Conservation (phyloP, 2,329 filamentous ascomycete species). For the Dothidotthia symphoricarpi region DNA sequence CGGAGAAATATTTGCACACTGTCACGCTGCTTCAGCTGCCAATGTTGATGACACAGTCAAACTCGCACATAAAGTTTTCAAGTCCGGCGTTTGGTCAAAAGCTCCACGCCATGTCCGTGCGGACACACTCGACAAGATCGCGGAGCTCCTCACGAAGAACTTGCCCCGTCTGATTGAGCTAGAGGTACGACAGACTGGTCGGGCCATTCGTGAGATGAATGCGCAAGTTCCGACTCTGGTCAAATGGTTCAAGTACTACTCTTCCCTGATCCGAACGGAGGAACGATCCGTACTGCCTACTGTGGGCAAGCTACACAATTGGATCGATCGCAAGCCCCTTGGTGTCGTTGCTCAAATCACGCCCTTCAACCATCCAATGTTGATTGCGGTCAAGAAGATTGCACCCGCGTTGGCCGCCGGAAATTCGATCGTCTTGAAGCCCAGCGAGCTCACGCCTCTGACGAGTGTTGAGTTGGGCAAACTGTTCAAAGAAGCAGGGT, state of each 20-base stretch:
- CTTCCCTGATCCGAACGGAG: conserved; percentile 64
- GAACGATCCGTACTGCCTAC: conserved; percentile 67
- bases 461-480: conserved; percentile 39
- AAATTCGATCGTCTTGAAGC: conserved; percentile 40
- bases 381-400: conserved; percentile 45
- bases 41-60: conserved; percentile 48
- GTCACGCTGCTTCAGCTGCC: conserved; percentile 49
- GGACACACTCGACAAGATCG: conserved; percentile 61
- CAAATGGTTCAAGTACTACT: conserved; percentile 72
- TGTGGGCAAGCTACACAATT: conserved; percentile 52
- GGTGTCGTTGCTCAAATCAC: conserved; percentile 43
- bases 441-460: conserved; percentile 40
- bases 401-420: conserved; percentile 39
- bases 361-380: conserved; percentile 43
- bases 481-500: conserved; percentile 38
- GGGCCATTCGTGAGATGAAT: conserved; percentile 67
- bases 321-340: conserved; percentile 42
- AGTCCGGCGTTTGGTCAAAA: conserved; percentile 57
- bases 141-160: conserved; percentile 52
- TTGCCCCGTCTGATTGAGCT: conserved; percentile 60
- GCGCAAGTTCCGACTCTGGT: conserved; percentile 66
- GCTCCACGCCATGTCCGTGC: conserved; percentile 59
- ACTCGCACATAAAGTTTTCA: conserved; percentile 50
- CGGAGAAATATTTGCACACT: conserved; percentile 53
- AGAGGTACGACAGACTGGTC: conserved; percentile 67